Base-by-base conservation (phyloP, 305 asterid genomes). In the Solanum chacoense region DNA sequence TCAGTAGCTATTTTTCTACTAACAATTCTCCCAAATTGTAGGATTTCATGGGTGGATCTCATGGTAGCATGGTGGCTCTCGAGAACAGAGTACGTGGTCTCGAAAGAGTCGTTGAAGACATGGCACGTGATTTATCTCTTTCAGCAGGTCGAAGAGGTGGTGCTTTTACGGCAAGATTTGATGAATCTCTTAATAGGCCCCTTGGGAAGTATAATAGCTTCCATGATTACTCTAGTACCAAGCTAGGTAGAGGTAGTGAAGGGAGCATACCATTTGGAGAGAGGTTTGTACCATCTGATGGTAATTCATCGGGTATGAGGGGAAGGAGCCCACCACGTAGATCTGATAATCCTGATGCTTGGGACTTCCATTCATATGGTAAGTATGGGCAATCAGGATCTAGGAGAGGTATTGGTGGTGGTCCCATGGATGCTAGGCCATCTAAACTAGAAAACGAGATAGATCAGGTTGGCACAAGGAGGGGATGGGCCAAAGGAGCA, bases 11-110 rank as follows among this genome's bases (percentile, higher is more conserved):
- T 32, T 86, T 84, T 88, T 92, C 88, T 34, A 34, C 89, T 88
- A 76, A 92, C 71, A 37, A 38, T 36, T 86, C 77, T 88, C 88
- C 92, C 88, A 84, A 90, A 26, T 78, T 88, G 89, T 93, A 98
- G 98, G 99, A 96, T 87, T 96, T 96, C 91, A 98, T 96, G 99
- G 98, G 99, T 37, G 98, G 99, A 78, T 98, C 99, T 76, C 99
- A 95, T 89, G 97, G 95, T 78, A 95, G 96, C 95, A 96, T 98
- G 99, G 89, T 96, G 90, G 96, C 99, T 85, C 94, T 98, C n/a
- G 99, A 98, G 92, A 95, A 94, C 89, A 94, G 99, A 91, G 99
- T 98, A 14, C 91, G 98, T 77, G 98, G 99, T 78, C 98, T 98
- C 38, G 99, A 98, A 95, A 94, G 99, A 93, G 96, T 98, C 34